Conservation (phyloP, 1,284 basidiomycete species). For the Erythrobasidium hasegawianum region DNA sequence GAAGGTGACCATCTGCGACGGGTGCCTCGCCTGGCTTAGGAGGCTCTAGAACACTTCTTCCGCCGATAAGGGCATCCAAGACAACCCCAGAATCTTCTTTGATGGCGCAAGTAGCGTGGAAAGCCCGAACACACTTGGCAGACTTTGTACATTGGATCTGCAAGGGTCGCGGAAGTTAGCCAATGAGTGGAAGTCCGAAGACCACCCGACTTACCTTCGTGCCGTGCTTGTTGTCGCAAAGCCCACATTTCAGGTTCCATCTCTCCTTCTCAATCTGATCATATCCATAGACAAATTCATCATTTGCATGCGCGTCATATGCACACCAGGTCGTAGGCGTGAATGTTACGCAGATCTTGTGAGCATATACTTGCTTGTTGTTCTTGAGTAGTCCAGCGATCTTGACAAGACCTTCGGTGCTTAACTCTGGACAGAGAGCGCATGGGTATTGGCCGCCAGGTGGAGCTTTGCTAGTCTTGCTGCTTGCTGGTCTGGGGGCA, state of each 20-base stretch:
- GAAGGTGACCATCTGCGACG: constrained; percentile 21
- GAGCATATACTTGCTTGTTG: constrained; percentile 47
- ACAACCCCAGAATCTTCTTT: constrained; percentile 58
- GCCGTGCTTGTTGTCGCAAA: constrained; percentile 27
- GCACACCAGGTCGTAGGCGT: constrained; percentile 46
- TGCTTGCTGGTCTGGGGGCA: constrained; percentile 5
- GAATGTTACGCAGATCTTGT: constrained; percentile 27
- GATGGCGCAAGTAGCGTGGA: constrained; percentile 84
- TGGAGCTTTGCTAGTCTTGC: constrained; percentile 9
- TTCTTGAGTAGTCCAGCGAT: constrained; percentile 38
- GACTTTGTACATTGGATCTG: constrained; percentile 45
- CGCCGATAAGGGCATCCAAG: constrained; percentile 63
- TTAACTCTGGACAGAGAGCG: constrained; percentile 49
- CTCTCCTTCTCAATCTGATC: constrained; percentile 80
- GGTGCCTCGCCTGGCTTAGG: neutral
- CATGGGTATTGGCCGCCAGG: constrained; percentile 42
- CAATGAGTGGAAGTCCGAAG: constrained; percentile 11
- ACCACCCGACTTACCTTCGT: constrained; percentile 18
- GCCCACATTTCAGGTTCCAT: constrained; percentile 72
- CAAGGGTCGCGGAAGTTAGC: neutral
- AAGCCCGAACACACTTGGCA: constrained; percentile 67
- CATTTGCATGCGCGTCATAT: constrained; percentile 43
- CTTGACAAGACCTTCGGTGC: constrained; percentile 41
- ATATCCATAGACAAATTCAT: constrained; percentile 68
- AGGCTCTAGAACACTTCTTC: constrained; percentile 53